Conservation (phyloP, 1,139 yeast species). For the Yamadazyma atlantica region DNA sequence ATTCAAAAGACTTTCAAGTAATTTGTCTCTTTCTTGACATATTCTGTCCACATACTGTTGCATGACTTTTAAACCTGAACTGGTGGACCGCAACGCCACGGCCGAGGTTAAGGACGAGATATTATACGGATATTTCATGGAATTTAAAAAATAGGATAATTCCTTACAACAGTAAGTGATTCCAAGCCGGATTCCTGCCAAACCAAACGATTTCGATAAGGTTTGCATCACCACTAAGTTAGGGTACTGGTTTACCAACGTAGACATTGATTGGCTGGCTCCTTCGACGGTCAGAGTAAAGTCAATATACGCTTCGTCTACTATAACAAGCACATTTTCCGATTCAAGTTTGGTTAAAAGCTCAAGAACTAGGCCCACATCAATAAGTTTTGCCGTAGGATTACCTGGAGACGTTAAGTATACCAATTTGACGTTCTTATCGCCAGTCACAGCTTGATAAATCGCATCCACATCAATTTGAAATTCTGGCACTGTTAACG, state of each 20-base stretch:
- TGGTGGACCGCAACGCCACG: slow-evolving; percentile 73
- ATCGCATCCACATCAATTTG: slow-evolving; percentile 65
- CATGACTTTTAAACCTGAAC: slow-evolving; percentile 60
- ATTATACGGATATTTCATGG: slow-evolving; percentile 95
- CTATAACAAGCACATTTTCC: slow-evolving; percentile 81
- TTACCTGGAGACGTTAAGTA: slow-evolving; percentile 98
- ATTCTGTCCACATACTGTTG: slow-evolving; percentile 50
- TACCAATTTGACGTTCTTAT: slow-evolving; percentile 64
- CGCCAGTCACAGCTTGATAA: slow-evolving; percentile 49
- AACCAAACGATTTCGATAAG: slow-evolving; percentile 88
- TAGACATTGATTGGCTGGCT: slow-evolving; percentile 62
- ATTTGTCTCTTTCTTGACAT: slow-evolving; percentile 50
- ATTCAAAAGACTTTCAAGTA: slow-evolving; percentile 52
- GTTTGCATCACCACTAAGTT: slow-evolving; percentile 90
- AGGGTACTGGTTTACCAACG: slow-evolving; percentile 78
- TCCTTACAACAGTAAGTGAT: slow-evolving; percentile 64
- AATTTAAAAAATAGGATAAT: slow-evolving; percentile 68
- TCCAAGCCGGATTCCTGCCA: slow-evolving; percentile 92
- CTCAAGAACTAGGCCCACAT: slow-evolving; percentile 46
- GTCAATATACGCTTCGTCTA: slow-evolving; percentile 95
- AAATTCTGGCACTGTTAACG: slow-evolving; percentile 57
- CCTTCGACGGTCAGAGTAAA: slow-evolving; percentile 45
- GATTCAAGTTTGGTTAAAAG: slow-evolving; percentile 45
- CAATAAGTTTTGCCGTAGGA: slow-evolving; percentile 78
- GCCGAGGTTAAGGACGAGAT: slow-evolving; percentile 80